Evolutionary conservation across 805 yeast species (phyloP).

Genomic region (Teunomyces kruisii): DNA sequence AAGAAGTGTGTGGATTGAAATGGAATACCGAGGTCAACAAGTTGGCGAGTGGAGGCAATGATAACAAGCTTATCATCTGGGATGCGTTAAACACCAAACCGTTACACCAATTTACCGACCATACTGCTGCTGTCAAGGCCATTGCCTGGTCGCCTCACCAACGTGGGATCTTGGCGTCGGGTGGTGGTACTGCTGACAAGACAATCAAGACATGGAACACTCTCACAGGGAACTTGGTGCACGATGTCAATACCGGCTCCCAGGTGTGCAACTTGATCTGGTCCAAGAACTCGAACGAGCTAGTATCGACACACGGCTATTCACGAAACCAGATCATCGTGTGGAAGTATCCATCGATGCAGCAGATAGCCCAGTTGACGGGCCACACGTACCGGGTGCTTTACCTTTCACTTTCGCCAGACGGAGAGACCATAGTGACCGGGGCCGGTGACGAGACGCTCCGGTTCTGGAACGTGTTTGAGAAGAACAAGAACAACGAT

Average conservation of each 20-base stretch:
- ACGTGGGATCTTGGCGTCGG: constrained; percentile 87
- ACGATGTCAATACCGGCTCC: constrained; percentile 91
- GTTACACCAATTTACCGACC: constrained; percentile 71
- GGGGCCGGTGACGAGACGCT: constrained; percentile 99
- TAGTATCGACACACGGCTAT: constrained; percentile 94
- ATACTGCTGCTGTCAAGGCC: constrained; percentile 94
- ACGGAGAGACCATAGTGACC: constrained; percentile 94
- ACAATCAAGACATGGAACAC: constrained; percentile 92
- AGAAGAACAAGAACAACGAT: constrained; percentile 60
- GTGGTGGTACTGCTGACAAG: constrained; percentile 96
- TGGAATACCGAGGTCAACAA: constrained; percentile 93
- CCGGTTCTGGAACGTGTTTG: constrained; percentile 94
- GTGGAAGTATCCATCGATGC: constrained; percentile 93
- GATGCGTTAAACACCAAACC: constrained; percentile 75
- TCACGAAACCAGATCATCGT: constrained; percentile 85
- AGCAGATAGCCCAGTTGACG: constrained; percentile 87
- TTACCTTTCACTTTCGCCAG: constrained; percentile 87
- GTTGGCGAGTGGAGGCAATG: constrained; percentile 94
- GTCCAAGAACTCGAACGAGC: constrained; percentile 89
- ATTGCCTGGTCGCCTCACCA: constrained; percentile 98
- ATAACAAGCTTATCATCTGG: constrained; percentile 84
- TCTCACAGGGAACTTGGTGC: constrained; percentile 65
- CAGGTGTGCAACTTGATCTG: constrained; percentile 94
- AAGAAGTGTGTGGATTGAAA: constrained; percentile 93
- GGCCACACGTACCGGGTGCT: constrained; percentile 94